Evolutionary conservation across 176 grass and related monocot species (phyloP), one percentile per base, ranked within the genome.

Genomic region (Tuctoria greenei): DNA sequence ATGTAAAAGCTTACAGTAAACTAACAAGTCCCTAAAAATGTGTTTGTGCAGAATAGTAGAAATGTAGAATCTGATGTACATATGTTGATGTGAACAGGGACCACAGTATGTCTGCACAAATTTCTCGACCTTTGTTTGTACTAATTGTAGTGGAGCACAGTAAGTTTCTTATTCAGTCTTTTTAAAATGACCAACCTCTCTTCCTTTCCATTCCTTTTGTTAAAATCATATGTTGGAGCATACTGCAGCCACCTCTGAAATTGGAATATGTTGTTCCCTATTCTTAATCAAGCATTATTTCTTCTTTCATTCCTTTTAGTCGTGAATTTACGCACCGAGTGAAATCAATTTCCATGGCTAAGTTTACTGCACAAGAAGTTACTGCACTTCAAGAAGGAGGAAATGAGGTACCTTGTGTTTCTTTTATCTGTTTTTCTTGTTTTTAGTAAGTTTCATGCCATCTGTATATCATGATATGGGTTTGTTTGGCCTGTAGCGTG

Each of bases 281-380:
- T 65, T 61, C 18, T 63, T 67, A 66, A 3, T 31, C 3, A 31
- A 31, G 31, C 31, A 31, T 31, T 73, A 41, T 41, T 54, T 73
- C 71, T 66, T 58, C 38, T 83, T 64, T 42, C 28, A 67, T 74
- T 71, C 67, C 63, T 74, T 8, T 60, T 76, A 99, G 91, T 79
- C 89, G 95, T 68, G 91, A 99, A 73, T 99, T 99, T 78, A 99
- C 89, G 0, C 95, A 99, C 47, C 84, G 95, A 77, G 95, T 92
- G 60, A 99, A 99, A 90, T 99, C 95, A 38, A 50, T 99, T 87
- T 99, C 95, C 67, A 95, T 99, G 91, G 95, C 95, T 57, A 99
- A 99, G 82, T 99, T 99, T 84, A 99, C 89, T 66, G 90, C 89
- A 74, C 95, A 95, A 83, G 95, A 95, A 85, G 95, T 99, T 77